Evolutionary conservation across 495 filamentous ascomycete genomes (phyloP), one percentile per base, ranked within the genome.

Genomic region (Entonaema liquescens): DNA sequence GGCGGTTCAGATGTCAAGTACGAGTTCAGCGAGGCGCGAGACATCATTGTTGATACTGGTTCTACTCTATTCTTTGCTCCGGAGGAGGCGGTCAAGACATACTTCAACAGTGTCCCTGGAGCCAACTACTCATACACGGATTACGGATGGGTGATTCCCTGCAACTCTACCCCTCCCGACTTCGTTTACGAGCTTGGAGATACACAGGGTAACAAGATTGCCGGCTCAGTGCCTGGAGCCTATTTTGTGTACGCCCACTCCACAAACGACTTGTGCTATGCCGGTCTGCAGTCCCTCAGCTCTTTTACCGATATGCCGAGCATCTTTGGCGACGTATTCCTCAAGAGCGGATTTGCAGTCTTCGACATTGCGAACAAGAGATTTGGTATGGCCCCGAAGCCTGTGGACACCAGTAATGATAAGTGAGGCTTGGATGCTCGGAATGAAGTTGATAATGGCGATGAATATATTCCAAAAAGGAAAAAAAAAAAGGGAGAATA

Each of bases 271-370:
- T 83, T 85, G 72, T 83, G 88, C 58, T 93, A 92, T 80, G 91
- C 91, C 23, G 90, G 91, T 3, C 86, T 94, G 42, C 92, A 94
- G 80, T 84, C 82, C 13, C 66, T 74, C 31, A 65, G 70, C 5
- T 42, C 44, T 1, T 71, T 75, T 38, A 80, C 88, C 44, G 87
- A 84, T 1, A 78, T 78, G 42, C 76, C 86, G 74, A 88, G 90
- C 66, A 90, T 94, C 61, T 78, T 93, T 7, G 92, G 92, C 8
- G 91, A 89, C 68, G 86, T 88, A 5, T 93, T 92, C 73, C 78
- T 94, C 76, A 92, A 92, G 83, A 84, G 84, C 3, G 81, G 90
- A n/a, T 93, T 91, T 77, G 88, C 88, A 53, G 85, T 93, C 38
- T 93, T 93, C 74, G 91, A 94, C 75, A 84, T 90, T 36, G 89